Evolutionary conservation across 306 rosid species (phyloP).

Genomic region (Ceratonia siliqua): DNA sequence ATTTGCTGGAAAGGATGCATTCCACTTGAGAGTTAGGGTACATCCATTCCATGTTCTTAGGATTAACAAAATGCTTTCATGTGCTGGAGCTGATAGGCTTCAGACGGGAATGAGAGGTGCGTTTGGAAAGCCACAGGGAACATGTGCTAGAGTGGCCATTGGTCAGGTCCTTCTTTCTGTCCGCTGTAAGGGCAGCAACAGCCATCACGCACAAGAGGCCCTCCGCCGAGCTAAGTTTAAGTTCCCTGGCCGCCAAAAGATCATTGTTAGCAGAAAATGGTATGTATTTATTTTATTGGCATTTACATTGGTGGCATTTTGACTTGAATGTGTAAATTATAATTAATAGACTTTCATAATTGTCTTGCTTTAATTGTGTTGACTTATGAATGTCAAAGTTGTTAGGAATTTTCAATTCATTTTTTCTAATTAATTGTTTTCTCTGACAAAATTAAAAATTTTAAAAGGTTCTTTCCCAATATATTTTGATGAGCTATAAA

Average conservation of each 20-base stretch:
- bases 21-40: constrained; percentile 87
- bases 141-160: constrained; percentile 76
- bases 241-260: constrained; percentile 91
- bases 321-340: not conserved
- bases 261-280: constrained; percentile 84
- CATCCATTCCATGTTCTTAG: constrained; percentile 93
- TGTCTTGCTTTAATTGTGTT: not conserved
- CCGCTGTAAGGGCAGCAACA: constrained; percentile 77
- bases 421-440: not conserved
- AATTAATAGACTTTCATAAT: not conserved
- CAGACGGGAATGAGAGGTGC: constrained; percentile 97
- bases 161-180: constrained; percentile 89
- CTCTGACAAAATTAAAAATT: not conserved
- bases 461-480: not conserved
- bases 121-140: constrained; percentile 71
- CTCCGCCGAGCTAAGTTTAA: constrained; percentile 87
- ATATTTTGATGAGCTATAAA: not conserved
- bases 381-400: not conserved
- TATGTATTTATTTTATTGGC: constrained; percentile 26
- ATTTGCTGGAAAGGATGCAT: constrained; percentile 82
- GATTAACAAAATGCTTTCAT: constrained; percentile 83
- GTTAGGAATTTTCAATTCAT: not conserved
- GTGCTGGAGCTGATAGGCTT: constrained; percentile 76
- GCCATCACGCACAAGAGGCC: constrained; percentile 82
- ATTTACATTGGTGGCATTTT: not conserved